Evolutionary conservation across 495 filamentous ascomycete genomes (phyloP).

Genomic region (Beverwykella pulmonaria): DNA sequence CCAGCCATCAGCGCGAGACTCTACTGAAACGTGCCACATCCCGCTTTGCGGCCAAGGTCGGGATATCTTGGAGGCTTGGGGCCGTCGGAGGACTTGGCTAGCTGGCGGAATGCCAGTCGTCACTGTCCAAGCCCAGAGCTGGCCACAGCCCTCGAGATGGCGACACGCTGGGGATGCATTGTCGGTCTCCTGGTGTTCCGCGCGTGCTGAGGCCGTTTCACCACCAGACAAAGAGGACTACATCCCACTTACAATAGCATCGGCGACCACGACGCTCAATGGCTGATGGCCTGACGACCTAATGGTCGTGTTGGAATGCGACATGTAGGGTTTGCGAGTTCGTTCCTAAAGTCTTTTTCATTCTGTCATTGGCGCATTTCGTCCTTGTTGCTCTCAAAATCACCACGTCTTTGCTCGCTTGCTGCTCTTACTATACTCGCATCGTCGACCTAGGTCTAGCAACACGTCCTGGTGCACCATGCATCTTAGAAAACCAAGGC

Average conservation of each 20-base stretch:
- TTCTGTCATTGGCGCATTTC: no score
- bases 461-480: no score
- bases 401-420: no score
- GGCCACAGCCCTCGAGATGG: not conserved
- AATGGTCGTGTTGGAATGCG: no score
- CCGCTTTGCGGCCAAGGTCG: conserved; percentile 19
- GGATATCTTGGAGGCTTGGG: conserved; percentile 14
- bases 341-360: no score
- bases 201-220: not conserved
- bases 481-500: no score
- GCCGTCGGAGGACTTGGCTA: conserved; percentile 16
- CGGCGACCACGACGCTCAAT: not conserved
- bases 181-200: not conserved
- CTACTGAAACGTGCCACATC: conserved; percentile 13
- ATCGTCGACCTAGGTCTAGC: no score
- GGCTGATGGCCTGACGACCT: not conserved
- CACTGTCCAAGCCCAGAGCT: not conserved
- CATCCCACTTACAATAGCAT: not conserved
- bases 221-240: not conserved
- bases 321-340: no score
- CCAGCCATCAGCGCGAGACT: conserved; percentile 18
- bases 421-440: no score
- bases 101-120: conserved; percentile 18
- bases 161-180: not conserved
- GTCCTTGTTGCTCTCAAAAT: no score